A percentile compares a stretch with the other conserved stretches of the same genome.
Conservation (phyloP, 1,139 yeast genomes). For the Casaregolazyma suthepensis region DNA sequence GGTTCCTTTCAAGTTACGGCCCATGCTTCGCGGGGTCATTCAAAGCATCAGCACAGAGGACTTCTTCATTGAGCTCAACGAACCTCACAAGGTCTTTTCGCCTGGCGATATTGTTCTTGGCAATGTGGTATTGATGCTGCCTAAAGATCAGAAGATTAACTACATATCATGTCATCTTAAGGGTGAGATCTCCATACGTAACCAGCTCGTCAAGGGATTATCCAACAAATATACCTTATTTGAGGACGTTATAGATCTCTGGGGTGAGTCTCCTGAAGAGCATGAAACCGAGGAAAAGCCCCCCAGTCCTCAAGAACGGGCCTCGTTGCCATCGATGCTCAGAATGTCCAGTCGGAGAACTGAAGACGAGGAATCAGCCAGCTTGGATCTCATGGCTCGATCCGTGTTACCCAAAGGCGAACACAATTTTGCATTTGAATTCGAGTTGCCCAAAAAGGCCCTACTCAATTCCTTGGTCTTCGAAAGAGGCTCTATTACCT, state of each 20-base stretch:
- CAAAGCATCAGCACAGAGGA: slow-evolving; percentile 34
- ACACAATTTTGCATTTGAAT: slow-evolving; percentile 80
- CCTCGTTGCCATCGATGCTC: background rate
- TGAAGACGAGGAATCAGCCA: background rate
- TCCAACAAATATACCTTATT: slow-evolving; percentile 41
- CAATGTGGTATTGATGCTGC: slow-evolving; percentile 28
- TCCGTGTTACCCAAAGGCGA: slow-evolving; percentile 48
- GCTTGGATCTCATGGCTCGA: background rate
- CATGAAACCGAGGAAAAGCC: background rate
- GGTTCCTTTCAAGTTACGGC: slow-evolving; percentile 16
- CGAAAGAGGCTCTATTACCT: slow-evolving; percentile 78
- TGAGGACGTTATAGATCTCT: slow-evolving; percentile 60
- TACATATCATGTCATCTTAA: slow-evolving; percentile 25
- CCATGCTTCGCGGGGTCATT: slow-evolving; percentile 15
- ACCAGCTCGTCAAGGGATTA: slow-evolving; percentile 35
- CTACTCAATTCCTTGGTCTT: slow-evolving; percentile 73
- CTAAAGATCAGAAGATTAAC: slow-evolving; percentile 24
- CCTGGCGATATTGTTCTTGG: slow-evolving; percentile 63
- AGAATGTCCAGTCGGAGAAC: background rate
- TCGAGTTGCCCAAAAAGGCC: slow-evolving; percentile 65
- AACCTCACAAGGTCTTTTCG: slow-evolving; percentile 62
- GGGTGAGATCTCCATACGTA: slow-evolving; percentile 36
- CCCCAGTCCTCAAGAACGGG: background rate
- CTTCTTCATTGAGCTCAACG: slow-evolving; percentile 61
- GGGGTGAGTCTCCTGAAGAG: slow-evolving; percentile 39